Base-by-base conservation (phyloP, 2,329 filamentous ascomycete genomes). In the Aspergillus sp. region DNA sequence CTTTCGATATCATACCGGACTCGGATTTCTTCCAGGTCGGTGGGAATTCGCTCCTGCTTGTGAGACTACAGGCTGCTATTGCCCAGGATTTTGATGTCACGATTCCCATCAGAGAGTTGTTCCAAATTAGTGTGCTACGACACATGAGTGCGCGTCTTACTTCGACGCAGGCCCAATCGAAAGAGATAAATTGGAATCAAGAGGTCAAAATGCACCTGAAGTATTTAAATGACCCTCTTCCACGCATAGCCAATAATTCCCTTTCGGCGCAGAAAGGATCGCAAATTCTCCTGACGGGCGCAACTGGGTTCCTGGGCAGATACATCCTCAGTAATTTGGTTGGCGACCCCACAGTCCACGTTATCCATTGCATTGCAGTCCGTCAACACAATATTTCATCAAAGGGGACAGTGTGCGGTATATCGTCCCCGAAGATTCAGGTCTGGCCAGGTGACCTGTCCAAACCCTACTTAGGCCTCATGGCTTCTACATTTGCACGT, bases 331-430 rank as follows among this genome's bases (percentile, higher is more conserved):
- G 58, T 1, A 59, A 64, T 0, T 74, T 85, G 0, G 56, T 77
- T 0, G 59, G 65, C 1, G 56, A 75, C 4, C 39, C 64, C 0
- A 54, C 57, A 0, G 70, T 84, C 0, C 31, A 56, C 1, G 69
- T 66, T 12, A 66, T 85, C 1, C 76, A 81, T 64, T 82, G 80
- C 60, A 50, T 84, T 10, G 80, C 80, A 5, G 64, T 72, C 16
- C 32, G 42, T 14, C 36, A 24, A 20, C 52, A 31, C 9, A 56
- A 61, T 3, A 24, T 49, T 26, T 46, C 22, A 11, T 24, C 65
- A 62, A 16, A 39, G 11, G n/a, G 24, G 4, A 53, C 32, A 1
- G 2, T 39, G 51, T 22, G 16, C 20, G 18, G 31, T 7, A n/a
- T 24, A 18, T 32, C 22, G 9, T 54, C 52, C 18, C 36, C 52